phyloP scores from a whole-genome alignment of 2,329 filamentous ascomycete species.

The Clathrospora elynae region DNA sequence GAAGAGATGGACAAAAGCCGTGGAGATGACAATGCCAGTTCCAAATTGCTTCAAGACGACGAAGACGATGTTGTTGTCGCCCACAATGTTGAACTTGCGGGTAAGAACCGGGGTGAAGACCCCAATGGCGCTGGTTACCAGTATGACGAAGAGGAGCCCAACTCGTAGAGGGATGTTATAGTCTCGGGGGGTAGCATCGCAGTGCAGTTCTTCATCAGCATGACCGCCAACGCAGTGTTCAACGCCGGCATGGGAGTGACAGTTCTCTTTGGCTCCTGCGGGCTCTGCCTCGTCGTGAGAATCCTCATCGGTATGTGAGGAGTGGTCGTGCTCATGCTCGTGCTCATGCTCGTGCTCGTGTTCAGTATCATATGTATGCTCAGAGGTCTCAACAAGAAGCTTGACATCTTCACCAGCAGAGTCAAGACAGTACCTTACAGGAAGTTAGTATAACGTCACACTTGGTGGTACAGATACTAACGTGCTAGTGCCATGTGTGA shows the following conservation, averaged over 20 bases:
- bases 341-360: background rate
- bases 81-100: slow-evolving; percentile 61
- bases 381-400: slow-evolving; percentile 52
- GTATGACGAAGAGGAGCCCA: slow-evolving; percentile 73
- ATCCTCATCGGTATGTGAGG: too few relatives aligned
- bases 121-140: slow-evolving; percentile 70
- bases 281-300: slow-evolving; percentile 20
- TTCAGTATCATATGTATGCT: slow-evolving; percentile 26
- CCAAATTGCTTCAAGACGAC: slow-evolving; percentile 73
- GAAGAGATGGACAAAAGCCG: slow-evolving; percentile 72
- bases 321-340: slow-evolving; percentile 14
- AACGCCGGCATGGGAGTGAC: slow-evolving; percentile 76
- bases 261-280: slow-evolving; percentile 46
- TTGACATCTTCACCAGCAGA: slow-evolving; percentile 65
- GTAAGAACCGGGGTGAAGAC: slow-evolving; percentile 72
- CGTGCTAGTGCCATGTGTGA: slow-evolving; percentile 64
- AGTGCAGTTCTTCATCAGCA: slow-evolving; percentile 51
- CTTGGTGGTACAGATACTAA: slow-evolving; percentile 47
- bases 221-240: slow-evolving; percentile 66
- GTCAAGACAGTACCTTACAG: slow-evolving; percentile 66
- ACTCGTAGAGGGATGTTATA: slow-evolving; percentile 73
- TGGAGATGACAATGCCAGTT: slow-evolving; percentile 73
- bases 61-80: slow-evolving; percentile 57
- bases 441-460: slow-evolving; percentile 3
- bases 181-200: slow-evolving; percentile 57